Base-by-base conservation (phyloP, 2,329 filamentous ascomycete genomes). In the Kalaharituber pfeilii region DNA sequence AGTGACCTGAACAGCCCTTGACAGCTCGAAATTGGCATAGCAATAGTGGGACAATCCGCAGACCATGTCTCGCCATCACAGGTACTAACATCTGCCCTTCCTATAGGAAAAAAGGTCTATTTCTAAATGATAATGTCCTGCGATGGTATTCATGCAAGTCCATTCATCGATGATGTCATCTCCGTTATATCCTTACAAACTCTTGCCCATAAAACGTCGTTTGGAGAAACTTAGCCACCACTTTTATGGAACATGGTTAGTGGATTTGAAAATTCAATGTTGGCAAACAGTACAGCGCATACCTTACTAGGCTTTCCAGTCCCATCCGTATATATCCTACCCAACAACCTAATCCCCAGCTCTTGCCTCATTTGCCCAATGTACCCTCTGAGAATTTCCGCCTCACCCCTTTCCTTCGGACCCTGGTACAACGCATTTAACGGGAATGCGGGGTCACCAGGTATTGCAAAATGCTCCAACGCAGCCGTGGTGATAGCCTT, bases 161-260 rank as follows among this genome's bases (percentile, higher is more conserved):
- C n/a, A n/a, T n/a, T n/a, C n/a, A n/a, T n/a, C n/a, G n/a, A n/a
- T n/a, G n/a, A n/a, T n/a, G n/a, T n/a, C n/a, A n/a, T n/a, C n/a
- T n/a, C n/a, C n/a, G n/a, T n/a, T n/a, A n/a, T n/a, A n/a, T n/a
- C n/a, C 24, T 68, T 74, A 88, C 71, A 91, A 73, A 62, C 79
- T 78, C 79, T 96, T 96, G 69, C 88, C 88, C 91, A 98, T 96
- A 68, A 98, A 98, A 79, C 95, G 95, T 72, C 91, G 82, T 81
- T 96, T 96, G 53, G 85, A 86, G 69, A 95, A 98, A 75, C 91
- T 96, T 68, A 98, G 71, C 91, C 91, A 98, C 86, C 89, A 96
- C 80, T 93, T n/a, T n/a, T n/a, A n/a, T n/a, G n/a, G n/a, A n/a
- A n/a, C n/a, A n/a, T n/a, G n/a, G n/a, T n/a, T n/a, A n/a, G n/a